These are phyloP conservation scores for Dalechampia spathulata DNA, from an alignment of 441 rosid genomes.

Conservation along the genomic window DNA sequence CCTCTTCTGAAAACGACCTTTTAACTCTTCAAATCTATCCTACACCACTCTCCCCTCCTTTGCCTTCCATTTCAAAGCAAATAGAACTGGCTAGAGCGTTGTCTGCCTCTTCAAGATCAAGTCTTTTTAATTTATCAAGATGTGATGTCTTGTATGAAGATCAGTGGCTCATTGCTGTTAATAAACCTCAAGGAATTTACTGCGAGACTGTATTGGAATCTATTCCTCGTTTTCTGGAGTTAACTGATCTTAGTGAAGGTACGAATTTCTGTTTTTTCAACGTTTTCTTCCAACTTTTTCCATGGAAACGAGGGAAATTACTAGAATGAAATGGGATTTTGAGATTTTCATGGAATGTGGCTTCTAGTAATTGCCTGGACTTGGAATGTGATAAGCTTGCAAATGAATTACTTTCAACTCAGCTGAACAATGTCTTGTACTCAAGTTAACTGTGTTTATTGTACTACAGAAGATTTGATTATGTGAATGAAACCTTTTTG, in stretches of 20 bases:
- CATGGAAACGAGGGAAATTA: neutral
- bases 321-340: neutral
- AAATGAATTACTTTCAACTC: too few species aligned
- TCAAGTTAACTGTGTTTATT: too few species aligned
- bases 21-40: constrained; percentile 37
- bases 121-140: constrained; percentile 43
- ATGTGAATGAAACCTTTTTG: too few species aligned
- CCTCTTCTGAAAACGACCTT: constrained; percentile 20
- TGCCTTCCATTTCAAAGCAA: constrained; percentile 62
- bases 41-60: constrained; percentile 65
- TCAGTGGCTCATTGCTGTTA: constrained; percentile 67
- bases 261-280: neutral
- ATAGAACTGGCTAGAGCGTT: constrained; percentile 69
- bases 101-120: constrained; percentile 75
- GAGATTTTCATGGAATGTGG: neutral
- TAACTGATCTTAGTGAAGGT: constrained; percentile 25
- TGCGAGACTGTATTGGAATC: constrained; percentile 68
- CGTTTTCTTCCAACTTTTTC: too few species aligned
- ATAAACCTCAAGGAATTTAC: constrained; percentile 75
- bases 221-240: constrained; percentile 31
- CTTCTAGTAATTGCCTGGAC: too few species aligned
- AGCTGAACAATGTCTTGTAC: too few species aligned
- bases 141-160: constrained; percentile 59
- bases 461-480: too few species aligned
- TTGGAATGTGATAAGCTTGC: too few species aligned